Percentiles rank a stretch among this genome's conserved stretches.
phyloP scores from a whole-genome alignment of 768 basidiomycete species.

The Rhodotorula babjevae region DNA sequence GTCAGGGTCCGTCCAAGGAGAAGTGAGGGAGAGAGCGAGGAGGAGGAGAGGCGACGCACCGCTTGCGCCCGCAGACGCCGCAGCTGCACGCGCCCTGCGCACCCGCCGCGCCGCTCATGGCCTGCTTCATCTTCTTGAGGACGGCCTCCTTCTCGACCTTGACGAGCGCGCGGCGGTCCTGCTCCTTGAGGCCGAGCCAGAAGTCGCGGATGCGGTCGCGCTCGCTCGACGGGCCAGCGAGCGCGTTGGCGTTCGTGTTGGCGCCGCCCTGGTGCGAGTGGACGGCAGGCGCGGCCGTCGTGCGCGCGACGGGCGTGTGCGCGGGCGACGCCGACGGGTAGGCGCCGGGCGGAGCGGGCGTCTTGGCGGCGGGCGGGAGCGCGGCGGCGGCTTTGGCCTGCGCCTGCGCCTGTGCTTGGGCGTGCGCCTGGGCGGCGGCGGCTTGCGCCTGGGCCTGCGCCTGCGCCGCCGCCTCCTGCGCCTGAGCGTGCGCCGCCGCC shows the following conservation, averaged over 20 bases:
- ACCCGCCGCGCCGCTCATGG: conserved; percentile 84
- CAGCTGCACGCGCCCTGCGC: conserved; percentile 81
- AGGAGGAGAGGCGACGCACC: conserved; percentile 56
- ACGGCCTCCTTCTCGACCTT: conserved; percentile 98
- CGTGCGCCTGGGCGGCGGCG: conserved; percentile 40
- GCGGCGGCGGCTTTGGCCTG: neutral
- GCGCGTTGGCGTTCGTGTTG: conserved; percentile 31
- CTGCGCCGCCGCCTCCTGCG: neutral
- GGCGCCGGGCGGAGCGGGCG: conserved; percentile 22
- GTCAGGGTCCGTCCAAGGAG: too few relatives aligned
- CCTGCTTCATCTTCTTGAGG: conserved; percentile 85
- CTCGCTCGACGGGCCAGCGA: conserved; percentile 52
- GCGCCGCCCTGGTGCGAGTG: neutral
- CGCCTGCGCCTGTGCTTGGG: conserved; percentile 36
- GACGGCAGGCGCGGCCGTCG: conserved; percentile 9
- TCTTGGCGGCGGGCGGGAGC: neutral
- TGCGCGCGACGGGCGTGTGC: conserved; percentile 17
- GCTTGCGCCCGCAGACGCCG: conserved; percentile 96
- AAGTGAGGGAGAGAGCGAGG: too few relatives aligned
- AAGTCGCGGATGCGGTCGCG: conserved; percentile 96
- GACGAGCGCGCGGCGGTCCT: conserved; percentile 84
- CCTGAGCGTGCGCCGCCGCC: conserved; percentile 4
- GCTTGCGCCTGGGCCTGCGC: conserved; percentile 9
- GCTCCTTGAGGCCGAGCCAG: conserved; percentile 89
- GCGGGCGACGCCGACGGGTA: conserved; percentile 26